phyloP scores from a whole-genome alignment of 129 eudicot genomes.

The Mikania micrantha region DNA sequence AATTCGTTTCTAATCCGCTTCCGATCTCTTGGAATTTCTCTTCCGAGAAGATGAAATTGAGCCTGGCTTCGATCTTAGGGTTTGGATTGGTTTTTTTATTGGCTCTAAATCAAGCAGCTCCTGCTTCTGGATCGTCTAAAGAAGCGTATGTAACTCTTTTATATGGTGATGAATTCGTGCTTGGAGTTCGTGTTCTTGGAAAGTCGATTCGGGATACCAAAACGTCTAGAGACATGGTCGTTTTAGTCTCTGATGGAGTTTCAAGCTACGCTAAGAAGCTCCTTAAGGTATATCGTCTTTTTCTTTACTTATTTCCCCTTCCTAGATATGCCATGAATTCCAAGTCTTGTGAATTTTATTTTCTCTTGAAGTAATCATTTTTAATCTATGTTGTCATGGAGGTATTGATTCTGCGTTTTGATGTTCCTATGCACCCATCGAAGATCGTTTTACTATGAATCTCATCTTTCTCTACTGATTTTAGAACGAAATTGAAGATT shows the following conservation, averaged over 20 bases:
- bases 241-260: slow-evolving; percentile 94
- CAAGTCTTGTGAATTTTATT: background rate
- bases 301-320: background rate
- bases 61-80: slow-evolving; percentile 20
- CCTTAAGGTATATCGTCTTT: slow-evolving; percentile 40
- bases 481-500: background rate
- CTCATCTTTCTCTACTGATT: background rate
- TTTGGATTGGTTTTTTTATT: slow-evolving; percentile 11
- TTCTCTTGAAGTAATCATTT: too few species aligned
- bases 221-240: slow-evolving; percentile 78
- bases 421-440: too few species aligned
- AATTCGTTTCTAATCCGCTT: background rate
- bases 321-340: background rate
- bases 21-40: background rate
- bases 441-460: background rate
- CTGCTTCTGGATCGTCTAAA: slow-evolving; percentile 37
- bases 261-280: slow-evolving; percentile 74
- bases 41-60: slow-evolving; percentile 18
- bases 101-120: slow-evolving; percentile 31
- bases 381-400: background rate
- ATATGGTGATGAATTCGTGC: slow-evolving; percentile 90
- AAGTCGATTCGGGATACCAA: slow-evolving; percentile 83
- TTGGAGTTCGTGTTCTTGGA: slow-evolving; percentile 93
- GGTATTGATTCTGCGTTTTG: too few species aligned
- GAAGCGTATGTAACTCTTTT: slow-evolving; percentile 89